Evolutionary conservation across 169 alveolate genomes (phyloP).

Genomic region (Plasmodium gaboni): DNA sequence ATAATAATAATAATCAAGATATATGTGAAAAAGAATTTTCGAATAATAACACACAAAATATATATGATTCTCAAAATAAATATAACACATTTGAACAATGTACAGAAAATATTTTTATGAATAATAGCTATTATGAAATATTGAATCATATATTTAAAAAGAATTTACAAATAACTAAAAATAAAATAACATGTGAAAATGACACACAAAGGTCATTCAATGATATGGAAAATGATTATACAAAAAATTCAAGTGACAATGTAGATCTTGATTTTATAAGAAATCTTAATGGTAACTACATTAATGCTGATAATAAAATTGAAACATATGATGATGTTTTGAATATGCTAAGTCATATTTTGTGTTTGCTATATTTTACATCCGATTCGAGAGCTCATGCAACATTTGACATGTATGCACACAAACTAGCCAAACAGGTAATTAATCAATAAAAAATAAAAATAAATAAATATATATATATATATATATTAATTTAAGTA

Average conservation of each 20-base stretch:
- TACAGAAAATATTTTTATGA: constrained; percentile 16
- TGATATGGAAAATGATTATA: not conserved
- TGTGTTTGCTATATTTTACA: constrained; percentile 64
- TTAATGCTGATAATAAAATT: not conserved
- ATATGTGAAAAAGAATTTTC: not conserved
- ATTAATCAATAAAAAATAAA: constrained; percentile 14
- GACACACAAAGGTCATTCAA: not conserved
- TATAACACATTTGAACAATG: constrained; percentile 3
- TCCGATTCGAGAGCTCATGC: constrained; percentile 49
- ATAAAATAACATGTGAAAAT: constrained; percentile 10
- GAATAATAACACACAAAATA: not conserved
- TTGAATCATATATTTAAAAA: constrained; percentile 51
- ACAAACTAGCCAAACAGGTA: constrained; percentile 67
- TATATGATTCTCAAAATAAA: not conserved
- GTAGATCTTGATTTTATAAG: constrained; percentile 5
- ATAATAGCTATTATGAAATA: constrained; percentile 37
- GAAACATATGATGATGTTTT: constrained; percentile 43
- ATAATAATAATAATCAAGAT: not conserved
- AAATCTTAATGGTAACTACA: not conserved
- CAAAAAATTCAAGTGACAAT: constrained; percentile 14
- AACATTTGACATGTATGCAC: constrained; percentile 58
- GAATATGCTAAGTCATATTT: constrained; percentile 33
- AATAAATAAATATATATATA: not conserved
- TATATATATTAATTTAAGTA: not conserved
- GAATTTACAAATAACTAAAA: constrained; percentile 49